Evolutionary conservation across 192 early-diverging fungal genomes (phyloP).

Genomic region (Linnemannia hyalina): DNA sequence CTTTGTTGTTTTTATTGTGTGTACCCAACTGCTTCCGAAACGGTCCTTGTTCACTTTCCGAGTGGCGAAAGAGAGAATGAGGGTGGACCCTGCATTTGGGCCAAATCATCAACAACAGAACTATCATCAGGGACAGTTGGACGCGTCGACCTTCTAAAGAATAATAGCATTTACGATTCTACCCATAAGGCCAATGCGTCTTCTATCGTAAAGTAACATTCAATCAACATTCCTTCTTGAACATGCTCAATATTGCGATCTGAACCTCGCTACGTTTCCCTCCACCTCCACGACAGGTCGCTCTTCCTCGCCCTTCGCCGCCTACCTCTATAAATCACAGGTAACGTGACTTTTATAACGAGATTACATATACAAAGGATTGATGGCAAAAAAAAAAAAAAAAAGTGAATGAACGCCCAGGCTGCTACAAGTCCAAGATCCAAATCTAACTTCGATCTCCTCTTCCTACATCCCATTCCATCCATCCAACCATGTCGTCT

Average conservation of each 20-base stretch:
- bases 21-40: not conserved
- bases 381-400: constrained; percentile 5
- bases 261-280: no score
- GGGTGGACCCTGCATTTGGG: not conserved
- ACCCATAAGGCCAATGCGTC: not conserved
- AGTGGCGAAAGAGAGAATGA: not conserved
- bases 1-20: not conserved
- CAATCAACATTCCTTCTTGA: not conserved
- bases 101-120: not conserved
- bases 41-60: not conserved
- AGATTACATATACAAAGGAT: not conserved
- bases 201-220: constrained; percentile 1
- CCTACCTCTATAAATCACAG: not conserved
- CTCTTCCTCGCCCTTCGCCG: no score
- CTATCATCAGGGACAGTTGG: not conserved
- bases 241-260: no score
- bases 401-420: not conserved
- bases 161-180: not conserved
- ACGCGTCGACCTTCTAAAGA: not conserved
- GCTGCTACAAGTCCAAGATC: not conserved
- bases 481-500: constrained; percentile 27
- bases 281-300: no score
- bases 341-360: not conserved
- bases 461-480: not conserved
- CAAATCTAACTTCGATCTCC: not conserved